Evolutionary conservation across 257 asterid genomes (phyloP).

Genomic region (Salvia hispanica): DNA sequence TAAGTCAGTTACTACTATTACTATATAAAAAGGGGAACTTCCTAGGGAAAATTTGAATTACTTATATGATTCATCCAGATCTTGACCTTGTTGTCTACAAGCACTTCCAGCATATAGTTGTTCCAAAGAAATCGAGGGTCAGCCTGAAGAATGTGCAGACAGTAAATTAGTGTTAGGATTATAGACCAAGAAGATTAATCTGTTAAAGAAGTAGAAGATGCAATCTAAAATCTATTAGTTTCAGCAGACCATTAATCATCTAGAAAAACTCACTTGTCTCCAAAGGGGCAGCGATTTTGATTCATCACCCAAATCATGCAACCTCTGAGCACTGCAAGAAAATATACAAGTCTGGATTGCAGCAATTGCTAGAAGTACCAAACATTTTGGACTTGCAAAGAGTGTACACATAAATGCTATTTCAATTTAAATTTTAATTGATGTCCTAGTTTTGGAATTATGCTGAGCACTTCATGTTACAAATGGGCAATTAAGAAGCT

Average conservation of each 20-base stretch:
- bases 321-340: constrained; percentile 77
- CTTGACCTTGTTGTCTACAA: constrained; percentile 86
- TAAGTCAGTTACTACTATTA: constrained; percentile 32
- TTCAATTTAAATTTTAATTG: not conserved
- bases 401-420: not conserved
- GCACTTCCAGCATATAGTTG: constrained; percentile 91
- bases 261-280: constrained; percentile 82
- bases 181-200: constrained; percentile 6
- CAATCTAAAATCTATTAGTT: constrained; percentile 20
- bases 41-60: constrained; percentile 20
- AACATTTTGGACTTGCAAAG: not conserved
- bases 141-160: constrained; percentile 57
- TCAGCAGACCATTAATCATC: not conserved
- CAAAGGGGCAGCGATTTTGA: constrained; percentile 94
- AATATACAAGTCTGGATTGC: constrained; percentile 27
- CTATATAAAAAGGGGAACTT: constrained; percentile 18
- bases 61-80: constrained; percentile 24
- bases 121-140: constrained; percentile 99
- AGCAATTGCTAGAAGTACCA: constrained; percentile 26
- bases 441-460: constrained; percentile 8
- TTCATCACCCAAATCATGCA: constrained; percentile 91
- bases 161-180: not conserved
- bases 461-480: constrained; percentile 4
- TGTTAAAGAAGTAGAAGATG: constrained; percentile 22
- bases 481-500: constrained; percentile 15